A percentile compares a stretch with the other conserved stretches of the same genome.
phyloP scores from a whole-genome alignment of 1,284 basidiomycete genomes.

The Apiotrichum veenhuisii region DNA sequence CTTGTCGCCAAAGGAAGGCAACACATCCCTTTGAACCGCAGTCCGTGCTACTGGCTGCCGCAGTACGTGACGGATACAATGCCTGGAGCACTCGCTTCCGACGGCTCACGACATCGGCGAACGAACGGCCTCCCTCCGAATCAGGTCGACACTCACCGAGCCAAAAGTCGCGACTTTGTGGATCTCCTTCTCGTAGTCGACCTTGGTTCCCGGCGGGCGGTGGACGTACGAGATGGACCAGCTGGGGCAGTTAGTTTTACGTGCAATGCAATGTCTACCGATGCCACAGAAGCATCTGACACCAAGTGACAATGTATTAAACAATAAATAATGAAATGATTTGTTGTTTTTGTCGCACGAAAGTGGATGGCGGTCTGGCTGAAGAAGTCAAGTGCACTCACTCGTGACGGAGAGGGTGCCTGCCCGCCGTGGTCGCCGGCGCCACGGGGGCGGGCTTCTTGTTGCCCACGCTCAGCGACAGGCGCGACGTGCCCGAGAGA shows the following conservation, averaged over 20 bases:
- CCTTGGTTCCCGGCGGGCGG: slow-evolving; percentile 48
- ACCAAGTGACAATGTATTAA: no score
- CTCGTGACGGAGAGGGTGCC: slow-evolving; percentile 49
- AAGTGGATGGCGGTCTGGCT: background rate
- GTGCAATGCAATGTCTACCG: background rate
- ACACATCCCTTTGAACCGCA: no score
- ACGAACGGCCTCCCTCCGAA: no score
- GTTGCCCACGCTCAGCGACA: slow-evolving; percentile 37
- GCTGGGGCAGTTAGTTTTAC: slow-evolving; percentile 21
- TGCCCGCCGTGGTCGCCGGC: slow-evolving; percentile 22
- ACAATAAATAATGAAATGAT: no score
- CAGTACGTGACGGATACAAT: no score
- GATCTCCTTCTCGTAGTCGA: slow-evolving; percentile 51
- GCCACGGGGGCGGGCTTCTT: slow-evolving; percentile 22
- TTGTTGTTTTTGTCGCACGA: background rate
- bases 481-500: slow-evolving; percentile 39
- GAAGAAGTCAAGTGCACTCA: slow-evolving; percentile 25
- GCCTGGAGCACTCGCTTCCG: no score
- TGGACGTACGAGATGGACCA: slow-evolving; percentile 51
- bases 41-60: no score
- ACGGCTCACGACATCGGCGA: background rate
- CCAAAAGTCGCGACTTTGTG: slow-evolving; percentile 50
- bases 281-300: background rate
- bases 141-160: slow-evolving; percentile 34
- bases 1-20: background rate